Conservation (phyloP, 2,329 filamentous ascomycete genomes). For the Colletotrichum tropicicola region DNA sequence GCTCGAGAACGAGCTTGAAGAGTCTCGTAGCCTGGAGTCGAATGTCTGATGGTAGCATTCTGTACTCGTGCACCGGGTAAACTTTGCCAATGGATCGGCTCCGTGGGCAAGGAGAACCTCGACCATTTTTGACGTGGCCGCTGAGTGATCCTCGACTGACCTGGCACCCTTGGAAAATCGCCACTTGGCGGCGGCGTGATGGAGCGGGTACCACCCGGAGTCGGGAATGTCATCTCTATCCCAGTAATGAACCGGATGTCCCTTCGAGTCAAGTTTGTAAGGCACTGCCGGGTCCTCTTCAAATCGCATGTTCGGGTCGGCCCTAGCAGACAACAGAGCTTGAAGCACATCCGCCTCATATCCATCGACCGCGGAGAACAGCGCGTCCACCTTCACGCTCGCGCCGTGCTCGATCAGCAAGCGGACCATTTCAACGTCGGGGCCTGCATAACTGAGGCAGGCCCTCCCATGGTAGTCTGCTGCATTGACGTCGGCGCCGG, state of each 20-base stretch:
- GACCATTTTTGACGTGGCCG: constrained; percentile 6
- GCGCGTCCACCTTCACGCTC: constrained; percentile 7
- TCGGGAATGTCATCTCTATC: not conserved
- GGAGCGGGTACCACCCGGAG: constrained; percentile 6
- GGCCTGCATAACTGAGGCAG: constrained; percentile 19
- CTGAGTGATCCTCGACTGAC: not conserved
- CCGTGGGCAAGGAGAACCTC: constrained; percentile 35
- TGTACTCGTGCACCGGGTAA: not conserved
- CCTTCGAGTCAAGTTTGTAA: not conserved
- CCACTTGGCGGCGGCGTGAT: not conserved
- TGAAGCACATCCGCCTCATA: constrained; percentile 1
- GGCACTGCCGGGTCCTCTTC: not conserved
- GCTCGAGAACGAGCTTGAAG: not conserved
- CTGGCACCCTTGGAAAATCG: too few species aligned
- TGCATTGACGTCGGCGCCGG: constrained; percentile 22
- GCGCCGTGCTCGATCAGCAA: constrained; percentile 22
- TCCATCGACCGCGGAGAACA: constrained; percentile 32
- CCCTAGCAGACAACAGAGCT: constrained; percentile 29
- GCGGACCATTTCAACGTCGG: constrained; percentile 8
- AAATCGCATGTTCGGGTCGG: constrained; percentile 8
- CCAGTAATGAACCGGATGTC: not conserved
- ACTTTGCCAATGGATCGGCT: constrained; percentile 35
- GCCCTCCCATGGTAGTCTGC: constrained; percentile 8
- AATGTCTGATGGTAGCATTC: not conserved
- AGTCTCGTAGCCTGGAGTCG: not conserved